Evolutionary conservation across 73 alveolate species (phyloP).

Genomic region (Paramecium octaurelia): DNA sequence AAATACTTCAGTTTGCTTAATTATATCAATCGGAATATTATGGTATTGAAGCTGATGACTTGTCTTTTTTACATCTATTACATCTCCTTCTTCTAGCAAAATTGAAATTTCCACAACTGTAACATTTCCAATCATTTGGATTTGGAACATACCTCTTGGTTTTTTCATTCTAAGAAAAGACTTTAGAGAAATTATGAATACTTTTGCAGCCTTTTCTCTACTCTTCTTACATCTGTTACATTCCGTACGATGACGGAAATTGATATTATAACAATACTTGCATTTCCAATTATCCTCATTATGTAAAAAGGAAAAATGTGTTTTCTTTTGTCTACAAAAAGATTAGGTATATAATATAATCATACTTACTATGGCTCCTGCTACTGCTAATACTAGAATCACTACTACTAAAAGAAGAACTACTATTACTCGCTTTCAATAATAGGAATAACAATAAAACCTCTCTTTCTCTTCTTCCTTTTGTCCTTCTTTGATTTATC

Average conservation of each 20-base stretch:
- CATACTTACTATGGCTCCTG: not conserved
- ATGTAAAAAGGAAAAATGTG: not conserved
- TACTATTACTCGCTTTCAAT: not conserved
- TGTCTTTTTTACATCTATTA: not conserved
- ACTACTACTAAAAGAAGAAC: constrained; percentile 9
- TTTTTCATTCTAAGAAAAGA: not conserved
- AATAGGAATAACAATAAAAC: not conserved
- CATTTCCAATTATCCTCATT: constrained; percentile 38
- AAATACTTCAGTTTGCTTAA: not conserved
- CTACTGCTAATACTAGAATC: not conserved
- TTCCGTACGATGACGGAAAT: not conserved
- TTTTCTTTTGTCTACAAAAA: not conserved
- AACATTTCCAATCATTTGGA: constrained; percentile 25
- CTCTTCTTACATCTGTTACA: constrained; percentile 2
- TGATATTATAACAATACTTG: constrained; percentile 1
- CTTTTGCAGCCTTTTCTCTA: not conserved
- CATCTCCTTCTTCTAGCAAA: constrained; percentile 4
- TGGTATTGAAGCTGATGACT: not conserved
- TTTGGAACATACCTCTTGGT: not conserved
- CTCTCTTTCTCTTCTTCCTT: not conserved
- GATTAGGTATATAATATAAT: not conserved
- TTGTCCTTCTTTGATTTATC: not conserved
- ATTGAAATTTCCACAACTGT: not conserved
- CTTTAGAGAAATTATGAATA: not conserved
- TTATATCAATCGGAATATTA: not conserved